phyloP scores from a whole-genome alignment of 2,329 filamentous ascomycete genomes.

The Talaromyces sp. region DNA sequence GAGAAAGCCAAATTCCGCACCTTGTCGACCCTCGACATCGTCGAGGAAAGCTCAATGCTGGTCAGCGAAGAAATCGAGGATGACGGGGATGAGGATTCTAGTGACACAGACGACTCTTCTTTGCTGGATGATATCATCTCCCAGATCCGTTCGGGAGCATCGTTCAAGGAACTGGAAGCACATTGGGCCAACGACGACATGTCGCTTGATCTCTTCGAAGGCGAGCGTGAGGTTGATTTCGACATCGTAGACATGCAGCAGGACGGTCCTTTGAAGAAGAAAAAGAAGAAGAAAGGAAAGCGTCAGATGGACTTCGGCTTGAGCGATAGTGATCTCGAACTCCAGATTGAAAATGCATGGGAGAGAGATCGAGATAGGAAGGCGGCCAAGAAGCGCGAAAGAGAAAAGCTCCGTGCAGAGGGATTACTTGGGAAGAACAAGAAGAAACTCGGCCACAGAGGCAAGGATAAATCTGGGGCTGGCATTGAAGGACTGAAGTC shows the following conservation, averaged over 20 bases:
- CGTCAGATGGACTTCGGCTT: slow-evolving; percentile 53
- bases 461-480: slow-evolving; percentile 71
- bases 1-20: slow-evolving; percentile 18
- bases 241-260: slow-evolving; percentile 82
- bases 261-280: slow-evolving; percentile 58
- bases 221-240: slow-evolving; percentile 63
- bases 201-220: slow-evolving; percentile 57
- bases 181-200: slow-evolving; percentile 21
- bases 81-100: slow-evolving; percentile 17
- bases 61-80: slow-evolving; percentile 22
- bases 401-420: slow-evolving; percentile 64
- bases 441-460: slow-evolving; percentile 56
- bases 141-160: slow-evolving; percentile 12
- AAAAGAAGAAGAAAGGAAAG: slow-evolving; percentile 61
- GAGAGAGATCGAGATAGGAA: slow-evolving; percentile 68
- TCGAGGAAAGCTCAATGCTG: slow-evolving; percentile 2
- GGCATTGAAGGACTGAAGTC: slow-evolving; percentile 67
- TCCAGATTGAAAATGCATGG: slow-evolving; percentile 57
- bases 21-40: not conserved
- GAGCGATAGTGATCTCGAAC: slow-evolving; percentile 65
- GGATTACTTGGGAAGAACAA: slow-evolving; percentile 60
- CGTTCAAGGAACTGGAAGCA: slow-evolving; percentile 4
- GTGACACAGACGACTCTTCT: slow-evolving; percentile 20
- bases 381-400: slow-evolving; percentile 63
- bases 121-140: slow-evolving; percentile 47